phyloP scores from a whole-genome alignment of 192 early-diverging fungal species.

The Umbelopsis vinacea region DNA sequence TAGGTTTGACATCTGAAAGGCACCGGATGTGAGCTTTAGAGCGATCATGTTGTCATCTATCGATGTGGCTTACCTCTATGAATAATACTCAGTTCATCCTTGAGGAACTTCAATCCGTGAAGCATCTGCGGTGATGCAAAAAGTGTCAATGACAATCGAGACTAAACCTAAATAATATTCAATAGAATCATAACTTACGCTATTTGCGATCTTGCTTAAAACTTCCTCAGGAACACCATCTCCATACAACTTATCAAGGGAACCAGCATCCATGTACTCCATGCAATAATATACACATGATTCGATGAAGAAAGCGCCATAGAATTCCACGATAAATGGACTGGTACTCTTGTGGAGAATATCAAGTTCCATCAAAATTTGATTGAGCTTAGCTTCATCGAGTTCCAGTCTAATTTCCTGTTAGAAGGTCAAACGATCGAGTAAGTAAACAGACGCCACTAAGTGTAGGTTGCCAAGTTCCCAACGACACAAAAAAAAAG shows the following conservation, averaged over 20 bases:
- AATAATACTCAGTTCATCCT: slow-evolving; percentile 86
- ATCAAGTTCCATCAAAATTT: slow-evolving; percentile 96
- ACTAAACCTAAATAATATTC: not conserved
- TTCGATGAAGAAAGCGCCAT: slow-evolving; percentile 96
- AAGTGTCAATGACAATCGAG: slow-evolving; percentile 14
- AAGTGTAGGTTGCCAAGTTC: no score
- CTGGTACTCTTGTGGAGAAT: slow-evolving; percentile 87
- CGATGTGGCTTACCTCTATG: slow-evolving; percentile 65
- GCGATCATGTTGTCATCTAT: not conserved
- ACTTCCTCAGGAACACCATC: slow-evolving; percentile 83
- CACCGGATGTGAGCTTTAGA: not conserved
- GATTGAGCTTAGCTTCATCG: slow-evolving; percentile 85
- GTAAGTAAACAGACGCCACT: not conserved
- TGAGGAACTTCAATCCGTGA: slow-evolving; percentile 82
- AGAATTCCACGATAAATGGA: slow-evolving; percentile 96
- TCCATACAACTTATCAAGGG: slow-evolving; percentile 84
- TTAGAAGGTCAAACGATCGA: not conserved
- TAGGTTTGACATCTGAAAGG: slow-evolving; percentile 87
- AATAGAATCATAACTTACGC: slow-evolving; percentile 50
- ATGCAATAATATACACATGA: slow-evolving; percentile 97
- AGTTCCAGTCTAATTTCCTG: slow-evolving; percentile 93
- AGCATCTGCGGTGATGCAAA: slow-evolving; percentile 62
- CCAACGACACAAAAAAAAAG: no score
- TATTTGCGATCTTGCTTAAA: slow-evolving; percentile 72
- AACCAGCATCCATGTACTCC: slow-evolving; percentile 98